phyloP scores from a whole-genome alignment of 192 early-diverging fungal genomes.

The Coemansia aciculifera region DNA sequence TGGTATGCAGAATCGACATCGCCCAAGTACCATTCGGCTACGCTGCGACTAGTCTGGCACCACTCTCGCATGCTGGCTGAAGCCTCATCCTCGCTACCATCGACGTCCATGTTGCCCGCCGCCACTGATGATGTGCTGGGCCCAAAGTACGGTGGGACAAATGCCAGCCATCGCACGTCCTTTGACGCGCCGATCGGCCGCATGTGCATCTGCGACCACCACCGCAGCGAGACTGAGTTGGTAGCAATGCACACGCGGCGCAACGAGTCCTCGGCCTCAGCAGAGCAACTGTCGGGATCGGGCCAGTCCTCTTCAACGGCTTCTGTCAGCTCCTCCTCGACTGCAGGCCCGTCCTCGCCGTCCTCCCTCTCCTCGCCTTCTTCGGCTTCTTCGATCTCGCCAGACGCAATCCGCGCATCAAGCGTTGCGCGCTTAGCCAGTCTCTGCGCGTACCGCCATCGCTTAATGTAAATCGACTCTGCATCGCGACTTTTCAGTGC shows the following conservation, averaged over 20 bases:
- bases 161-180: conserved; percentile 43
- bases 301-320: conserved; percentile 32
- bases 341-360: conserved; percentile 18
- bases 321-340: conserved; percentile 9
- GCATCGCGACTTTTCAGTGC: conserved; percentile 36
- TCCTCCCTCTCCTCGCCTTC: conserved; percentile 54
- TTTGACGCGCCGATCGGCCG: conserved; percentile 49
- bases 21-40: conserved; percentile 34
- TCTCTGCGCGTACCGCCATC: conserved; percentile 44
- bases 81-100: neutral
- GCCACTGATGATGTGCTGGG: neutral
- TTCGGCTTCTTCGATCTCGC: conserved; percentile 53
- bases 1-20: conserved; percentile 52
- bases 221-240: conserved; percentile 36
- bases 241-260: conserved; percentile 45
- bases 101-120: neutral
- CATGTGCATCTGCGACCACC: conserved; percentile 55
- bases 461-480: conserved; percentile 37
- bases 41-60: conserved; percentile 12
- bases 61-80: conserved; percentile 11
- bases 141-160: conserved; percentile 23
- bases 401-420: conserved; percentile 31
- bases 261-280: conserved; percentile 48
- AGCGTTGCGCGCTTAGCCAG: conserved; percentile 34
- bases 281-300: conserved; percentile 31